Conservation (phyloP, 208 protist species). For the Tritrichomonas foetus region DNA sequence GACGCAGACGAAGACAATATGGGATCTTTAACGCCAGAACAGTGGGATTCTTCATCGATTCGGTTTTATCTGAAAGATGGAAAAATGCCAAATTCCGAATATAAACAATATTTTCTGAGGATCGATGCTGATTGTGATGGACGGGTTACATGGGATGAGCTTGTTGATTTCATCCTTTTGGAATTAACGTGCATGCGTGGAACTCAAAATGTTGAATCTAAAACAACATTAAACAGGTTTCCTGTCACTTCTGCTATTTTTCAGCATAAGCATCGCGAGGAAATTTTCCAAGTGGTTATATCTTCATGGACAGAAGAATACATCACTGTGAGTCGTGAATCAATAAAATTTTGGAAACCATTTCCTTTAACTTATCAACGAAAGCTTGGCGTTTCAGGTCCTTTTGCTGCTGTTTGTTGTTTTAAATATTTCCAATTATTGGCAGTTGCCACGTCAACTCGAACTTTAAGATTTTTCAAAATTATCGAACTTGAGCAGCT, state of each 20-base stretch:
- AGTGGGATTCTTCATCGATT: neutral
- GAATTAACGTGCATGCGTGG: neutral
- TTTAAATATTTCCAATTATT: neutral
- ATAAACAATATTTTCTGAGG: neutral
- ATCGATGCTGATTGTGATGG: slow-evolving; percentile 27
- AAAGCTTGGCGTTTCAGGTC: neutral
- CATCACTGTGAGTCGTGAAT: neutral
- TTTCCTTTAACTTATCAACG: neutral
- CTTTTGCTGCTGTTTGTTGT: neutral
- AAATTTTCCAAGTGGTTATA: neutral
- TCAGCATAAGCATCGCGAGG: neutral
- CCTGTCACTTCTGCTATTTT: neutral
- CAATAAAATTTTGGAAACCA: neutral
- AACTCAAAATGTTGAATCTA: neutral
- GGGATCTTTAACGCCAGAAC: neutral
- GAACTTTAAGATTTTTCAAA: neutral
- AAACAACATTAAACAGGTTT: neutral
- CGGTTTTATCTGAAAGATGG: neutral
- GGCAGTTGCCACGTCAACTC: neutral
- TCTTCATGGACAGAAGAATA: neutral
- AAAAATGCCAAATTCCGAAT: neutral
- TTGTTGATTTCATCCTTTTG: neutral
- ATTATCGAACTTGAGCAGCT: neutral
- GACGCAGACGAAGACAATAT: neutral
- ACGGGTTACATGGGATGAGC: neutral